A percentile compares a stretch with the other conserved stretches of the same genome.
Evolutionary conservation across 163 green algal genomes (phyloP).

Genomic region (Volvox carteri): DNA sequence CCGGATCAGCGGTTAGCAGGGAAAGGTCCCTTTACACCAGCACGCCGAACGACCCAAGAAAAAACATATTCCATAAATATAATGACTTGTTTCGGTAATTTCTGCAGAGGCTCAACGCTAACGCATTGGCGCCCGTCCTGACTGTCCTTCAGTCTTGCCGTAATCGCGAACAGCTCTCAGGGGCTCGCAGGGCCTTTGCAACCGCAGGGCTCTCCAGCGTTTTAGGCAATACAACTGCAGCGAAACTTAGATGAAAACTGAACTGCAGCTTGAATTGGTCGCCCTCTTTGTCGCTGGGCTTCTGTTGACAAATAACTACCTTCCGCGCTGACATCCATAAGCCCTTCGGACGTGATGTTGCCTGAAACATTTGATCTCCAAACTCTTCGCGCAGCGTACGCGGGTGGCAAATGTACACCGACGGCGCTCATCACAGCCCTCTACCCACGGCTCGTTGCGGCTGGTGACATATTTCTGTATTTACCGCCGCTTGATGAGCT

Average conservation of each 20-base stretch:
- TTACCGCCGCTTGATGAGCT: conserved; percentile 63
- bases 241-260: too few species aligned
- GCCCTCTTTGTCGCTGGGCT: too few species aligned
- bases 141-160: conserved; percentile 17
- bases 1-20: not conserved
- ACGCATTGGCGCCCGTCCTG: not conserved
- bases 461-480: conserved; percentile 72
- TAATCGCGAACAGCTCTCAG: not conserved
- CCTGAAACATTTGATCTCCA: conserved; percentile 58
- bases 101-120: not conserved
- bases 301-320: not conserved
- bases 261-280: too few species aligned
- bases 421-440: conserved; percentile 61
- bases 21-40: not conserved
- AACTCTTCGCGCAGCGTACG: conserved; percentile 47
- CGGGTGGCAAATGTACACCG: conserved; percentile 56
- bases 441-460: conserved; percentile 55
- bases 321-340: too few species aligned
- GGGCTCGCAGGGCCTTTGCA: not conserved
- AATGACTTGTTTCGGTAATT: too few species aligned
- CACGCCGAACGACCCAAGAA: not conserved
- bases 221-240: too few species aligned
- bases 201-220: too few species aligned
- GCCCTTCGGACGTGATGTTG: too few species aligned
- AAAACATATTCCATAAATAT: not conserved